These are phyloP conservation scores for Penicillium aurantiogriseum DNA, from an alignment of 2,329 filamentous ascomycete genomes.

Conservation along the genomic window DNA sequence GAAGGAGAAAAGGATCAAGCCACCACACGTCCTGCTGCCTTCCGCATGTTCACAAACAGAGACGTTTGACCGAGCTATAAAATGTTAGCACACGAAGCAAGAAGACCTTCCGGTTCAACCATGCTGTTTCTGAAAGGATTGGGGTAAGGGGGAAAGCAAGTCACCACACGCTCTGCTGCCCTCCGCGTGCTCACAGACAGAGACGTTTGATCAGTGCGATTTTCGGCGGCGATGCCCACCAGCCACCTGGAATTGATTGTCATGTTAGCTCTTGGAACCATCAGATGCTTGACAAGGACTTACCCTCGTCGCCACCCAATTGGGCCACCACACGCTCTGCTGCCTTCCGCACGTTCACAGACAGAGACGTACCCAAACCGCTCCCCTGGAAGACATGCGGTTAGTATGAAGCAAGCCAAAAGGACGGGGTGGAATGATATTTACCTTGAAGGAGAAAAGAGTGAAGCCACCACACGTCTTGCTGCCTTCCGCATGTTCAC, in stretches of 20 bases:
- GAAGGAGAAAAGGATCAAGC: too few species aligned
- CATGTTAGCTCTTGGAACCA: not conserved
- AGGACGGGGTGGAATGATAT: too few species aligned
- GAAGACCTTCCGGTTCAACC: not conserved
- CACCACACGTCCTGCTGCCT: too few species aligned
- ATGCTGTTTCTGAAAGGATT: not conserved
- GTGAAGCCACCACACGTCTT: too few species aligned
- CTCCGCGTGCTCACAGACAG: not conserved
- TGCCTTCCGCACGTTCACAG: not conserved
- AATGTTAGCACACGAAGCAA: not conserved
- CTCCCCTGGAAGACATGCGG: too few species aligned
- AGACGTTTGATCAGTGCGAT: not conserved
- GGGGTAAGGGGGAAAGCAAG: not conserved
- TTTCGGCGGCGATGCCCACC: not conserved
- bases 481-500: too few species aligned
- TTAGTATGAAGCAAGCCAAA: too few species aligned
- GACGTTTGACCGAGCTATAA: not conserved
- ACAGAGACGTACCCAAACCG: not conserved
- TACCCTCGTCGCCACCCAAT: not conserved
- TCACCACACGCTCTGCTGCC: slow-evolving; percentile 1
- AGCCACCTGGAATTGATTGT: not conserved
- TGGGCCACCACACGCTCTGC: not conserved
- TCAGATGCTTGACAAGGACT: not conserved
- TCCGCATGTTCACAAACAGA: too few species aligned
- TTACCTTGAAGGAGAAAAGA: too few species aligned